phyloP scores from a whole-genome alignment of 768 basidiomycete species.

The Termitomyces sp. region DNA sequence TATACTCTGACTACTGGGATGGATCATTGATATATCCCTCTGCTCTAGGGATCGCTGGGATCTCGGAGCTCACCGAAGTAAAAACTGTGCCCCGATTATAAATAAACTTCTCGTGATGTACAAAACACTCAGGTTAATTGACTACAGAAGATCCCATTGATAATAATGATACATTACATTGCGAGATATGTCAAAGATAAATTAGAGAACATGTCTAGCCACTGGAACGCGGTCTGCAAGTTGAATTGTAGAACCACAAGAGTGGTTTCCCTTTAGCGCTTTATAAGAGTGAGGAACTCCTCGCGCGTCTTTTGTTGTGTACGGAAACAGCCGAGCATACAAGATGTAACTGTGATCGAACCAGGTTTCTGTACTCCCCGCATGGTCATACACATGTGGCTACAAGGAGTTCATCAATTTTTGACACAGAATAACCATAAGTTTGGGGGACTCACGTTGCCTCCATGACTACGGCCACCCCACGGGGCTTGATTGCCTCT shows the following conservation, averaged over 20 bases:
- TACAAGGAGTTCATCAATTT: slow-evolving; percentile 24
- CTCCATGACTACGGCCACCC: slow-evolving; percentile 99
- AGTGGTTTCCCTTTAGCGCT: slow-evolving; percentile 23
- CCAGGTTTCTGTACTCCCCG: slow-evolving; percentile 99
- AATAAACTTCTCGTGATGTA: no score
- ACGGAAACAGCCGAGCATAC: slow-evolving; percentile 98
- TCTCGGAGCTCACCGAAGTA: not conserved
- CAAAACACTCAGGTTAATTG: not conserved
- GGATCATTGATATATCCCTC: no score
- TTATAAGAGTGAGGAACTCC: slow-evolving; percentile 90
- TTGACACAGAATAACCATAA: slow-evolving; percentile 6
- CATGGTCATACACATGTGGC: slow-evolving; percentile 99
- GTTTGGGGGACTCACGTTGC: slow-evolving; percentile 69
- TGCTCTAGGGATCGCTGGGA: no score
- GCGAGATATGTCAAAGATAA: not conserved
- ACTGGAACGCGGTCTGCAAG: slow-evolving; percentile 13
- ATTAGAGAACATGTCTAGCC: slow-evolving; percentile 15
- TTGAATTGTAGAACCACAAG: slow-evolving; percentile 14
- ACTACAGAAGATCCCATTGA: not conserved
- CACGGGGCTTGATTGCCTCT: slow-evolving; percentile 95
- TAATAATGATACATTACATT: not conserved
- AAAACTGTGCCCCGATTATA: no score
- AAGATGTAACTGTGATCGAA: slow-evolving; percentile 90
- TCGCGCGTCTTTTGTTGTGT: slow-evolving; percentile 98
- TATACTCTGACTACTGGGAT: no score